Conservation (phyloP, 768 basidiomycete genomes). For the Gymnopilus junonius region DNA sequence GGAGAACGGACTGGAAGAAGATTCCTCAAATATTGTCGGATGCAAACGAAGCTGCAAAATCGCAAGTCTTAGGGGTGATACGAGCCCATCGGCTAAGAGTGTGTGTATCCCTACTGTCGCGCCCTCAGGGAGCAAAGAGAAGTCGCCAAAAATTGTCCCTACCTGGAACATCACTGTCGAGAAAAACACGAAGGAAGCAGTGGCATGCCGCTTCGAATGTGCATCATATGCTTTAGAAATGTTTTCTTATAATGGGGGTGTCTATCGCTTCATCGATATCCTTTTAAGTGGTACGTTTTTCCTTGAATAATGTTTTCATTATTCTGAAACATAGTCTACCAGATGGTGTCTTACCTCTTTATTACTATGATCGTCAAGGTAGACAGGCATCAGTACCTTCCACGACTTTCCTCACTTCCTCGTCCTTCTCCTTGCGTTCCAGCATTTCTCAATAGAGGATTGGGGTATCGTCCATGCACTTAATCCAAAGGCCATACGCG, state of each 20-base stretch:
- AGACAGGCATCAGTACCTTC: conserved; percentile 26
- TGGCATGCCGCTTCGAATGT: neutral
- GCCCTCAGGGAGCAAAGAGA: neutral
- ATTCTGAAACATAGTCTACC: neutral
- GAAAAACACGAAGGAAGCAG: neutral
- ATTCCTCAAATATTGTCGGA: no score
- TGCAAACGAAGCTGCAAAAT: neutral
- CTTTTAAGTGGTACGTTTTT: conserved; percentile 16
- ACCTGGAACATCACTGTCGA: neutral
- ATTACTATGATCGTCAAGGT: conserved; percentile 30
- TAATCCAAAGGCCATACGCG: no score
- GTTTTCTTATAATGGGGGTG: conserved; percentile 10
- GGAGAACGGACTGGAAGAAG: neutral
- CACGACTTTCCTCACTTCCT: conserved; percentile 27
- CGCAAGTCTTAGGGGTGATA: neutral
- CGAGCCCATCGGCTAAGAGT: neutral
- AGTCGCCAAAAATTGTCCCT: neutral
- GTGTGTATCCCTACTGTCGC: neutral
- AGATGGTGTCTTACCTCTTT: conserved; percentile 27
- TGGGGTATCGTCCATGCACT: conserved; percentile 23
- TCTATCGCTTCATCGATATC: conserved; percentile 10
- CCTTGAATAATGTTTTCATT: neutral
- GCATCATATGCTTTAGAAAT: conserved; percentile 12
- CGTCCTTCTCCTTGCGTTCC: conserved; percentile 27
- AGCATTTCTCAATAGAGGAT: conserved; percentile 24